Evolutionary conservation across 345 rosid genomes (phyloP).

Genomic region (Ceriops decandra): DNA sequence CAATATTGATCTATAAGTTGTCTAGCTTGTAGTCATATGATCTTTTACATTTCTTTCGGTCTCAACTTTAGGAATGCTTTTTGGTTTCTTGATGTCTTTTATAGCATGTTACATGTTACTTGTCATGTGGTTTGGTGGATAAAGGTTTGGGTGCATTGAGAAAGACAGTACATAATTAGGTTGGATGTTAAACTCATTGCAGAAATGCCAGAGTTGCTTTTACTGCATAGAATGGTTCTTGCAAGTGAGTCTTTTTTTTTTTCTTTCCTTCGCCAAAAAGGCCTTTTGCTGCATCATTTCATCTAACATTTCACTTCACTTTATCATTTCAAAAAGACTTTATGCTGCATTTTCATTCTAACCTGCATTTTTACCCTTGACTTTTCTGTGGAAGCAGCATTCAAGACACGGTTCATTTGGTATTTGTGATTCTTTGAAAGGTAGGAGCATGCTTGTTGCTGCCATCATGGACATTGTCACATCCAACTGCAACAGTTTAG

Average conservation of each 20-base stretch:
- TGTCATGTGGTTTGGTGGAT: neutral
- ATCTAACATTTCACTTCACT: neutral
- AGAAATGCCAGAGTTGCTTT: no score
- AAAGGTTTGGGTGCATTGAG: neutral
- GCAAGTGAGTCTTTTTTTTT: no score
- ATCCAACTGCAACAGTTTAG: constrained; percentile 65
- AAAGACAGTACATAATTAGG: neutral
- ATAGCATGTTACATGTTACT: neutral
- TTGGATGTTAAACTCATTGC: no score
- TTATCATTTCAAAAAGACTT: constrained; percentile 1
- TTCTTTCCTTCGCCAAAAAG: neutral
- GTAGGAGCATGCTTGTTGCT: constrained; percentile 99
- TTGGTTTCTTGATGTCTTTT: neutral
- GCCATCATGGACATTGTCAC: constrained; percentile 98
- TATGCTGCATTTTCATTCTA: constrained; percentile 29
- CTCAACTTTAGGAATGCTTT: no score
- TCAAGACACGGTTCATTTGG: constrained; percentile 94
- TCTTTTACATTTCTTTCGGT: neutral
- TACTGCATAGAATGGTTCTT: no score
- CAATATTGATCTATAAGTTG: no score
- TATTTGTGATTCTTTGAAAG: constrained; percentile 96
- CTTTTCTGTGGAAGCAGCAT: constrained; percentile 95
- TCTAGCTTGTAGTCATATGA: neutral
- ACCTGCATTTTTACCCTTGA: constrained; percentile 56
- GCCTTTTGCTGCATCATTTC: neutral